Base-by-base conservation (phyloP, 805 yeast genomes). In the Sungouiozyma ichnusensis region DNA sequence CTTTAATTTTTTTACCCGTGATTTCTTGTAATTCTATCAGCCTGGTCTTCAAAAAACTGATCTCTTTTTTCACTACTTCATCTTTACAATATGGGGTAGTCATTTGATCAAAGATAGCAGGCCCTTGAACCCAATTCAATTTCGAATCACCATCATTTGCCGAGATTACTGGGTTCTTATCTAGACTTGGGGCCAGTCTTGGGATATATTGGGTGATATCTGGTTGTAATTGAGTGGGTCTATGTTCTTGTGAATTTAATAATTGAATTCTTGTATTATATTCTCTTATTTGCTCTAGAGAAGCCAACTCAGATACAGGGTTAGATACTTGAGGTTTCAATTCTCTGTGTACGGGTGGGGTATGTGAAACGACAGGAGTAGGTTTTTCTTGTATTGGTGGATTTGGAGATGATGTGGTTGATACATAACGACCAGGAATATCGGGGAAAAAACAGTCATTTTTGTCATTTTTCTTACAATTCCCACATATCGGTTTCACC, bases 401-500 rank as follows among this genome's bases (percentile, higher is more conserved):
- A 27, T 19, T 40, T 16, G 14, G 17, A 2, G 47, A 42, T 4
- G 50, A 38, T n/a, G 45, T 43, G n/a, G 57, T 48, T 17, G 50
- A 51, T 32, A 51, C 55, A 20, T 50, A 54, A 33, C 48, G 49
- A 4, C 59, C 61, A 3, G 57, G 55, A 19, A 52, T 52, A 41
- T 55, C 62, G 3, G 63, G 63, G 40, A 52, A 58, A 37, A 53
- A 51, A 42, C 63, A 58, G 19, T 54, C 57, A 19, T 43, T 44
- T 35, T 53, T 54, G 16, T 52, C 52, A 37, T 50, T 50, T 36
- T 51, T 53, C 36, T 36, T 27, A 51, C 72, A 68, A 44, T 66
- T 66, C 40, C 60, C 61, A 54, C 72, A 68, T 20, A 60, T 54
- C 4, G 72, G 72, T 46, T 64, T 66, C 15, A 59, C 58, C 49